phyloP scores from a whole-genome alignment of 805 yeast genomes.

The Starmerella ratchasimensis region DNA sequence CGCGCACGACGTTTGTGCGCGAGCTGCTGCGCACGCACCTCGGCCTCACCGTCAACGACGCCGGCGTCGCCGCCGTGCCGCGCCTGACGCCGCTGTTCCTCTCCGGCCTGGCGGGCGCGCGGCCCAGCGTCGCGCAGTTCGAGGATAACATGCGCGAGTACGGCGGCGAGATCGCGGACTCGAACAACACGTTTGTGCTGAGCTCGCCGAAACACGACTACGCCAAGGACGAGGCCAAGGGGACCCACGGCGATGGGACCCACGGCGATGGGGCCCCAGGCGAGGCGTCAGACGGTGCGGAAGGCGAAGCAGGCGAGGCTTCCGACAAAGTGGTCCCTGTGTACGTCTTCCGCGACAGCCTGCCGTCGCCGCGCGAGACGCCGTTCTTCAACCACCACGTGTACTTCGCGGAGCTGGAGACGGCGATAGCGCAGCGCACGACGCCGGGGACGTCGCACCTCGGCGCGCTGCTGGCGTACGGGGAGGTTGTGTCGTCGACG shows the following conservation, averaged over 20 bases:
- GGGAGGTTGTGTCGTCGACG: constrained; percentile 86
- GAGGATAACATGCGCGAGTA: constrained; percentile 24
- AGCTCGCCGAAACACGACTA: neutral
- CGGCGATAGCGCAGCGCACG: constrained; percentile 20
- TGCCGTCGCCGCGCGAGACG: constrained; percentile 42
- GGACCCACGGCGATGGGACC: neutral
- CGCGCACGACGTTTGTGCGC: constrained; percentile 44
- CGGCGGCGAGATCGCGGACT: constrained; percentile 34
- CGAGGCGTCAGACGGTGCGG: neutral
- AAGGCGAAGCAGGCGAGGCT: neutral
- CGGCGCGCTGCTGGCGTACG: constrained; percentile 59
- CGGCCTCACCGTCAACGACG: constrained; percentile 55
- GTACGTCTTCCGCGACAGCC: constrained; percentile 31
- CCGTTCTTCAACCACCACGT: constrained; percentile 56
- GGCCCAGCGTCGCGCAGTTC: constrained; percentile 1
- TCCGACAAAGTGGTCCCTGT: constrained; percentile 41
- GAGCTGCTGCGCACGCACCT: constrained; percentile 38
- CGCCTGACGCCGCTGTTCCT: constrained; percentile 45
- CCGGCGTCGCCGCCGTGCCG: constrained; percentile 40
- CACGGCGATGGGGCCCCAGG: neutral
- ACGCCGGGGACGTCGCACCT: constrained; percentile 21
- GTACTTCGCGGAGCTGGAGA: constrained; percentile 37
- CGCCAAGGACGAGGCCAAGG: neutral
- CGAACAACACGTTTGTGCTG: constrained; percentile 42
- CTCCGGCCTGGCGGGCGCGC: constrained; percentile 4